Base-by-base conservation (phyloP, 148 eudicot genomes). In the Rhododendron vialii region DNA sequence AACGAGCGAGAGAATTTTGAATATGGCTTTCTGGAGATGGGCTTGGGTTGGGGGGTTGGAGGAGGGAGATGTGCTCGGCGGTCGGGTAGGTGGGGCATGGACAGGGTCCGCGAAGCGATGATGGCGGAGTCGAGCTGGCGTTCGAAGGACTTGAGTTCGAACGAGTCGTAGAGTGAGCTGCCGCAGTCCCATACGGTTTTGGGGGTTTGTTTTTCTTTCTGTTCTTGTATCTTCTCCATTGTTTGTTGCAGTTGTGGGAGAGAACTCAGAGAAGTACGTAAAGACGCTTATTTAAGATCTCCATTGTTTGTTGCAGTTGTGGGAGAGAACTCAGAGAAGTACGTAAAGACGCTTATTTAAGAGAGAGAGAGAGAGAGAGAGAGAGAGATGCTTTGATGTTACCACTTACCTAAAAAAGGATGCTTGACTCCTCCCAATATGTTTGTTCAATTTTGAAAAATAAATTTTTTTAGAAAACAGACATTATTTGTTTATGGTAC, bases 101-200 rank as follows among this genome's bases (percentile, higher is more conserved):
- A 97, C 20, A 92, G 83, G 28, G 94, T 89, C 55, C 98, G 85
- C 1, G 98, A 90, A 5, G 92, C 61, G 35, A 96, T 88, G 83
- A 57, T 59, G 65, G 99, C 97, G 1, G 96, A 93, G 87, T 92
- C 94, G 85, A 96, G 96, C 84, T 91, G 96, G 76, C 91, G 91
- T 50, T 93, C 91, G 80, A 95, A 92, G 0, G 99, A 91, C 87
- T 88, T 88, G 51, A 92, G 89, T 89, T 96, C 98, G 87, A 94
- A 90, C 1, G 99, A 96, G 91, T 96, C 99, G 88, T 96, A 96
- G 2, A 96, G 92, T 1, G 98, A 82, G 88, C 98, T 96, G 5
- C 88, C 97, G 74, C 96, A 94, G 84, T 96, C 99, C 96, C 96
- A 95, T 71, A 95, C 67, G 61, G 61, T 59, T 67, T 11, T 67